Evolutionary conservation across 2,329 filamentous ascomycete species (phyloP).

Genomic region (Calycina herbarum): DNA sequence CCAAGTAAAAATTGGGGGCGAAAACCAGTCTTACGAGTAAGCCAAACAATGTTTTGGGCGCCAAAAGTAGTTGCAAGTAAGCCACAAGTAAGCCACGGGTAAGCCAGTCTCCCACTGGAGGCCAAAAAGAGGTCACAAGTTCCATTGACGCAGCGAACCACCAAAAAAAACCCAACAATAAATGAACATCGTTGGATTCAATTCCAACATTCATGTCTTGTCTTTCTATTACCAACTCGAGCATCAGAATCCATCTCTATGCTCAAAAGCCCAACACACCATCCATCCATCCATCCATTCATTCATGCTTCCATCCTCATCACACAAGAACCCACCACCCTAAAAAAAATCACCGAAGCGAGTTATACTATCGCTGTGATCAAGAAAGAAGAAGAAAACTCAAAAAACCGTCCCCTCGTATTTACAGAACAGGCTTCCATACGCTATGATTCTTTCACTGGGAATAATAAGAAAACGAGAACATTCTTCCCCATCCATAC

Average conservation of each 20-base stretch:
- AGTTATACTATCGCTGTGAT: background rate
- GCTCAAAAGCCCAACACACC: background rate
- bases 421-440: conserved; percentile 1
- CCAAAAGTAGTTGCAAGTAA: too few species aligned
- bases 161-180: background rate
- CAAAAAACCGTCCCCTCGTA: background rate
- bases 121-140: background rate
- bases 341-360: too few species aligned
- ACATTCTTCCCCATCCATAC: background rate
- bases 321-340: background rate
- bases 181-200: background rate
- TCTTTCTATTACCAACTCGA: background rate
- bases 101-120: too few species aligned
- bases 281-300: background rate
- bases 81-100: too few species aligned
- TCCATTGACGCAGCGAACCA: background rate
- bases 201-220: background rate
- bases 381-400: background rate
- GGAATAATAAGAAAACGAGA: background rate
- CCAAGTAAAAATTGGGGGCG: too few species aligned
- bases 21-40: too few species aligned
- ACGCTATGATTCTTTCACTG: conserved; percentile 2
- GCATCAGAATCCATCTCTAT: background rate
- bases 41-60: too few species aligned
- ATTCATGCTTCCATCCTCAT: background rate